Base-by-base conservation (phyloP, 1,284 basidiomycete genomes). In the Tausonia pullulans region DNA sequence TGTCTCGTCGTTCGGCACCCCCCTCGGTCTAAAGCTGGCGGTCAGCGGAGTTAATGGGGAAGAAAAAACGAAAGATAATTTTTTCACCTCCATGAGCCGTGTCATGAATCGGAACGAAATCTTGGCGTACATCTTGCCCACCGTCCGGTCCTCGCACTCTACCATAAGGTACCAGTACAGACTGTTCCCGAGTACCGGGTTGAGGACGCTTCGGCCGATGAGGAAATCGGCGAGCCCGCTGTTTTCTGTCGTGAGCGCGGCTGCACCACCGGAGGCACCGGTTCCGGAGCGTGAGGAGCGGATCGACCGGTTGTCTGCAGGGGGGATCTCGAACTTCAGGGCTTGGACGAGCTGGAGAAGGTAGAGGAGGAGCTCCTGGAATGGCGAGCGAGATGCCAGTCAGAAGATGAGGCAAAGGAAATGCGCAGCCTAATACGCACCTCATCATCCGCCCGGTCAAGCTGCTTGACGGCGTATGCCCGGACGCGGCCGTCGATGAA, bases 81-180 rank as follows among this genome's bases (percentile, higher is more conserved):
- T 27, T 13, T 81, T 59, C 71, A 90, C 91, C 81, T 95, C 88
- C 2, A 87, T 78, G 51, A 96, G 83, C 74, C 87, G 87, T 69
- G 84, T 84, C 82, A 91, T 87, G 73, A 92, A 98, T 66, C 86
- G 87, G 76, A 84, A 89, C 9, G 90, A 88, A 1, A 98, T 90
- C 60, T 87, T 83, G 1, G 85, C 88, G 72, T 93, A 99, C 85
- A 98, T 90, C 78, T 90, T 90, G 3, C 90, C 90, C 41, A 85
- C 78, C 61, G 85, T 84, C 48, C 86, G 77, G 7, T 83, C 82
- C 41, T 85, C 77, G 56, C 87, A 87, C 75, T 98, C 96, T 3
- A 98, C 95, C 82, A 91, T 90, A 62, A 98, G 83, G 71, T 98
- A 99, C 96, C 96, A 98, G 73, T 96, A 88, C 67, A 98, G 81